These are phyloP conservation scores for Leccinum arenicola DNA, from an alignment of 768 basidiomycete genomes.

Conservation along the genomic window DNA sequence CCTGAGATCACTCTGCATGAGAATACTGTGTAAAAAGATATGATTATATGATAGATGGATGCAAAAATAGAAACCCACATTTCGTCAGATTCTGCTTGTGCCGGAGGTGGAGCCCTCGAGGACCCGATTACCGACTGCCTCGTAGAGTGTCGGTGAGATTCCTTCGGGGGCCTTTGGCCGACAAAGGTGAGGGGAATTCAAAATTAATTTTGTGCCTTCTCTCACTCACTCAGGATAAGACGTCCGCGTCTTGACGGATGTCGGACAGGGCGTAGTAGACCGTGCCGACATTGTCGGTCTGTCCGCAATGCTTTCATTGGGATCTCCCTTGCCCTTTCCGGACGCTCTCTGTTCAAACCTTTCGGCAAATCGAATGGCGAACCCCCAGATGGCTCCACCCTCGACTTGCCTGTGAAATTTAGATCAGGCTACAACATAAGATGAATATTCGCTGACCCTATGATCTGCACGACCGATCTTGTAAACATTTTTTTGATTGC, in stretches of 20 bases:
- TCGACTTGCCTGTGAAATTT: conserved; percentile 5
- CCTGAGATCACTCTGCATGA: conserved; percentile 73
- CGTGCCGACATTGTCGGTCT: neutral
- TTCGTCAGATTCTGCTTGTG: conserved; percentile 54
- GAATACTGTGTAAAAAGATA: conserved; percentile 45
- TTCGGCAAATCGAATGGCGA: neutral
- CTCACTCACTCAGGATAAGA: conserved; percentile 14
- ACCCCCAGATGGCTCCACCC: conserved; percentile 20
- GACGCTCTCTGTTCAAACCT: conserved; percentile 15
- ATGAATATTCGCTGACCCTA: conserved; percentile 16
- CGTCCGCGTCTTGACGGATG: conserved; percentile 13
- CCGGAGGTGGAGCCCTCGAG: neutral
- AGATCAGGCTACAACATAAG: neutral
- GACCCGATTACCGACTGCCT: conserved; percentile 30
- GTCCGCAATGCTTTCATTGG: neutral
- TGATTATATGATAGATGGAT: conserved; percentile 1
- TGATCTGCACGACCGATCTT: neutral
- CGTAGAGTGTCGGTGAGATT: conserved; percentile 31
- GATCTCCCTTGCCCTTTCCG: neutral
- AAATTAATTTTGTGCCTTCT: conserved; percentile 1
- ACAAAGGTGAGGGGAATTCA: conserved; percentile 3
- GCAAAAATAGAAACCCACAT: conserved; percentile 39
- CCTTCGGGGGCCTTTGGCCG: conserved; percentile 9
- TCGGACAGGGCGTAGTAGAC: conserved; percentile 17
- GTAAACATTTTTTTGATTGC: conserved; percentile 5